A percentile compares a stretch with the other conserved stretches of the same genome.
Evolutionary conservation across 257 asterid species (phyloP).

Genomic region (Datura wrightii): DNA sequence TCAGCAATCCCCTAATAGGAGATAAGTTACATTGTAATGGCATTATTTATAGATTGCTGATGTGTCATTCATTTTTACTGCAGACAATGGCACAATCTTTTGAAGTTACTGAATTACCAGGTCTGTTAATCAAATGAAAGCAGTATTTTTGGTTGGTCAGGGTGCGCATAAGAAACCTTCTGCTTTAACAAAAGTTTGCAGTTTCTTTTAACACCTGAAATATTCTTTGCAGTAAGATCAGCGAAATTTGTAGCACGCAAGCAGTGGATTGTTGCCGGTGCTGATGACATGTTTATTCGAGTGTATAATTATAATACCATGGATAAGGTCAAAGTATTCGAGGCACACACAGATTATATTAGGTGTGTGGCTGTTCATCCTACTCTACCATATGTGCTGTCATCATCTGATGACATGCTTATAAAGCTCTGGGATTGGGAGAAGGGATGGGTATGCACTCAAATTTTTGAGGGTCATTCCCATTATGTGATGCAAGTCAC

Average conservation of each 20-base stretch:
- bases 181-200: slow-evolving; percentile 2
- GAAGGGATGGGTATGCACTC: slow-evolving; percentile 97
- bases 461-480: slow-evolving; percentile 98
- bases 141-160: slow-evolving; percentile 34
- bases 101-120: slow-evolving; percentile 97
- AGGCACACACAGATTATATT: slow-evolving; percentile 97
- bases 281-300: slow-evolving; percentile 97
- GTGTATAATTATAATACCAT: slow-evolving; percentile 95
- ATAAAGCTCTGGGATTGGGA: slow-evolving; percentile 99
- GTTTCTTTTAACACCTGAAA: slow-evolving; percentile 35
- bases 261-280: slow-evolving; percentile 99
- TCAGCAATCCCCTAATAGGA: neutral
- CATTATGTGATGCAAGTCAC: slow-evolving; percentile 99
- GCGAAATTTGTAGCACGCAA: slow-evolving; percentile 93
- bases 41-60: slow-evolving; percentile 21
- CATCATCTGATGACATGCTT: slow-evolving; percentile 99
- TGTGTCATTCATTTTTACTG: slow-evolving; percentile 36
- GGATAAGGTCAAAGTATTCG: slow-evolving; percentile 97
- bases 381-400: slow-evolving; percentile 88
- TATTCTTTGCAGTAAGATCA: slow-evolving; percentile 79
- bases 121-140: slow-evolving; percentile 46
- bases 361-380: slow-evolving; percentile 99
- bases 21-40: slow-evolving; percentile 13
- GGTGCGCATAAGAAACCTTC: slow-evolving; percentile 10
- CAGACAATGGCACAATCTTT: slow-evolving; percentile 94